Evolutionary conservation across 2,329 filamentous ascomycete species (phyloP), one percentile per base, ranked within the genome.

Genomic region (Fusarium lateritium): DNA sequence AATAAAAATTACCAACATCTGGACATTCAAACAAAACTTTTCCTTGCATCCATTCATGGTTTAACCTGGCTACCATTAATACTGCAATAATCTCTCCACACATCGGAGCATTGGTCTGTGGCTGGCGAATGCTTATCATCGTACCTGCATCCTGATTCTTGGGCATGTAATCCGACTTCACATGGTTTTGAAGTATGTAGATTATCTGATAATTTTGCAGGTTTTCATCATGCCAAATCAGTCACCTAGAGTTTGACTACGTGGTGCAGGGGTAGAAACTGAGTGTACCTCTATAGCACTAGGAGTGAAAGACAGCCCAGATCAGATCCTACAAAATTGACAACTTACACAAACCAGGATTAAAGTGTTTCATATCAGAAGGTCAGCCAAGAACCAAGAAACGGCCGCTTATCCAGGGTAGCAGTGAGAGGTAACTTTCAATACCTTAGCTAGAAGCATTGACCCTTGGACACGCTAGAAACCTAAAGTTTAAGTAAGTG

Each of bases 361-460:
- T 15, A 36, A 36, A 36, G 17, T 36, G 34, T 15, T 31, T 31
- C 28, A 31, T 36, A 36, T n/a, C 15, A 36, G 14, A 36, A 36
- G 17, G 17, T 26, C 7, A 13, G 9, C 17, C 13, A 42, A 21
- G 14, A 22, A 28, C 36, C n/a, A 17, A 34, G 19, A 24, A 28
- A 52, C 44, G 28, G 57, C 19, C 34, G 11, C 14, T 7, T 17
- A 36, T 50, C 21, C 7, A 39, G 24, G 33, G 58, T 34, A 8
- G 33, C 17, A 26, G 22, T 58, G 36, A 39, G 22, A 34, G 39
- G 24, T 24, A 24, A 24, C 24, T 24, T 24, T 24, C 24, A 7
- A 55, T n/a, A 52, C 50, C 50, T 59, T n/a, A 52, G 53, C 50
- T 59, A 64, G 43, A 21, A 59, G n/a, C n/a, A 36, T 47, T 43